Evolutionary conservation across 2,329 filamentous ascomycete species (phyloP).

Genomic region (Pseudogymnoascus pannorum): DNA sequence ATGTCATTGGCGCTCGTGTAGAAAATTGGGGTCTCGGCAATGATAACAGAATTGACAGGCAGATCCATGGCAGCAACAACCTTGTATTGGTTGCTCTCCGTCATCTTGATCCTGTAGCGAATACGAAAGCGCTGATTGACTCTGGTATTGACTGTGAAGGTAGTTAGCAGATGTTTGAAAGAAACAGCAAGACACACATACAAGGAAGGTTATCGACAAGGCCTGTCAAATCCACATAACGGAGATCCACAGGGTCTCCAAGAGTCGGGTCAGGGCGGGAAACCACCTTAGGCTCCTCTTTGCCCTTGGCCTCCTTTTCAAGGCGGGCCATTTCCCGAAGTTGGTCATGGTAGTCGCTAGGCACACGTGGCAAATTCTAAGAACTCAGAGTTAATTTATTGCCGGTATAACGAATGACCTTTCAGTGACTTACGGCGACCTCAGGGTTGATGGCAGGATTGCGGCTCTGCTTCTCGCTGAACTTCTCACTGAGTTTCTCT

Average conservation of each 20-base stretch:
- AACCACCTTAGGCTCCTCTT: neutral
- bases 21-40: neutral
- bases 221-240: neutral
- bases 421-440: neutral
- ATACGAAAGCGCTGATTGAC: neutral
- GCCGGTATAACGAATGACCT: neutral
- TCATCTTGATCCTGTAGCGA: constrained; percentile 1
- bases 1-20: neutral
- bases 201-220: neutral
- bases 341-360: neutral
- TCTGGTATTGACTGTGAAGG: neutral
- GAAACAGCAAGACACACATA: neutral
- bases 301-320: neutral
- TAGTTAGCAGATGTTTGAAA: neutral
- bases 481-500: too few species aligned
- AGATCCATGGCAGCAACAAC: constrained; percentile 5
- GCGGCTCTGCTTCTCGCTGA: too few species aligned
- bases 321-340: neutral
- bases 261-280: neutral
- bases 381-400: neutral
- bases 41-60: neutral
- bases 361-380: neutral
- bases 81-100: constrained; percentile 2
- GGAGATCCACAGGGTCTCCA: neutral
- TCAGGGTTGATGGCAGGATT: neutral